Evolutionary conservation across 176 grass and related monocot genomes (phyloP), one percentile per base, ranked within the genome.

Genomic region (Bolboschoenus planiculmis): DNA sequence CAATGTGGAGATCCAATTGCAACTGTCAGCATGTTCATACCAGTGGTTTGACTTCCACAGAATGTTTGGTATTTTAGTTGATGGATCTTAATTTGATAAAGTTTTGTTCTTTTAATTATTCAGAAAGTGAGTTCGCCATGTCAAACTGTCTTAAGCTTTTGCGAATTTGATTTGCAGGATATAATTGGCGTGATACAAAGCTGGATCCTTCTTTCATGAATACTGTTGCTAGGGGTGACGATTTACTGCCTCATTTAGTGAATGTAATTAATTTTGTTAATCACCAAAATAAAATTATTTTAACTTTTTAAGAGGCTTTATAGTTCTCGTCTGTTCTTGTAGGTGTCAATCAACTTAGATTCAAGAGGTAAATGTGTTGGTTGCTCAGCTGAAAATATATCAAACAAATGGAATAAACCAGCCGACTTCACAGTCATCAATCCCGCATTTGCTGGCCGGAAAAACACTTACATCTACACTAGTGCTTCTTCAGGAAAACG

Each of bases 121-220:
- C n/a, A 30, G 3, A 61, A 27, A 42, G n/a, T 0, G 15, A 31
- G 11, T 81, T 6, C 26, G 11, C 10, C n/a, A 61, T 64, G 55
- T 43, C 6, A 46, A 26, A 63, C 15, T 81, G 11, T 61, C 40
- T 31, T 39, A 44, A 36, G n/a, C 4, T 23, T 43, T 20, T n/a
- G 10, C n/a, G 3, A 81, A 61, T 63, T 42, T 80, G 0, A 59
- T 44, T 15, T 83, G 34, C 51, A 97, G 94, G 96, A 10, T 99
- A 99, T 76, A 80, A 89, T 3, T 99, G 91, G 92, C 83, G 47
- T 33, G 84, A 91, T 67, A 85, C 87, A 71, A 93, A 90, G 84
- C 89, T 99, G 56, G 89, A 95, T 79, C 91, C 92, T 74, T 56
- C 85, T 37, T 99, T 99, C 92, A 99, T 99, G 96, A 99, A 99